Evolutionary conservation across 805 yeast species (phyloP).

Genomic region (Lachancea meyersii): DNA sequence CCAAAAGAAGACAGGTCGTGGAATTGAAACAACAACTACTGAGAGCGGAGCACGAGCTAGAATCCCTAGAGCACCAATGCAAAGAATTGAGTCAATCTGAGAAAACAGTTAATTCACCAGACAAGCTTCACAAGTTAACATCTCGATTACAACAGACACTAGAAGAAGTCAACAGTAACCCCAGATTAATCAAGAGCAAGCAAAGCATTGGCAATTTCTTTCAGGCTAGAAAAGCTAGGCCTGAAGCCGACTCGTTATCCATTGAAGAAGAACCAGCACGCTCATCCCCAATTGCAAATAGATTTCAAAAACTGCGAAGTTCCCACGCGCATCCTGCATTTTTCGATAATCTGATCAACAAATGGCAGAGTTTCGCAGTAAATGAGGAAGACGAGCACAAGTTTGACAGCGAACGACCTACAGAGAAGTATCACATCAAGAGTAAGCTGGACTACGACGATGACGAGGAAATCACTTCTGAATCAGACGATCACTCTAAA

Average conservation of each 20-base stretch:
- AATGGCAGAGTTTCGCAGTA: constrained; percentile 31
- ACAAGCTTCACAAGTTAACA: constrained; percentile 5
- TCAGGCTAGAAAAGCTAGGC: constrained; percentile 3
- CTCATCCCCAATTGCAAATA: constrained; percentile 1
- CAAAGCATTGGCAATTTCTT: constrained; percentile 23
- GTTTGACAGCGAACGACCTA: constrained; percentile 20
- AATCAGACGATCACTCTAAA: neutral
- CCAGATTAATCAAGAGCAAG: constrained; percentile 17
- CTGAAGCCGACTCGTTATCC: neutral
- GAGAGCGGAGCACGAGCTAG: constrained; percentile 23
- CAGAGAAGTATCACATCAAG: constrained; percentile 22
- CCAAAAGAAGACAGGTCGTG: constrained; percentile 47
- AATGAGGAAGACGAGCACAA: constrained; percentile 28
- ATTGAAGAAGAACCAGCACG: neutral
- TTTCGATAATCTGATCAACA: constrained; percentile 14
- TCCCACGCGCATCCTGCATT: constrained; percentile 4
- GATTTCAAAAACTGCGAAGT: constrained; percentile 1
- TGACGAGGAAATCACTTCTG: constrained; percentile 22
- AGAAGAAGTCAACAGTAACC: constrained; percentile 20
- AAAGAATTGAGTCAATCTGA: neutral
- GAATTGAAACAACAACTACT: constrained; percentile 42
- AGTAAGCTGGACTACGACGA: constrained; percentile 25
- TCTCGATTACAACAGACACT: constrained; percentile 15
- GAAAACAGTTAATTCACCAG: neutral
- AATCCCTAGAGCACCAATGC: constrained; percentile 32